Evolutionary conservation across 805 yeast species (phyloP), one percentile per base, ranked within the genome.

Genomic region (Pichia eremophila): DNA sequence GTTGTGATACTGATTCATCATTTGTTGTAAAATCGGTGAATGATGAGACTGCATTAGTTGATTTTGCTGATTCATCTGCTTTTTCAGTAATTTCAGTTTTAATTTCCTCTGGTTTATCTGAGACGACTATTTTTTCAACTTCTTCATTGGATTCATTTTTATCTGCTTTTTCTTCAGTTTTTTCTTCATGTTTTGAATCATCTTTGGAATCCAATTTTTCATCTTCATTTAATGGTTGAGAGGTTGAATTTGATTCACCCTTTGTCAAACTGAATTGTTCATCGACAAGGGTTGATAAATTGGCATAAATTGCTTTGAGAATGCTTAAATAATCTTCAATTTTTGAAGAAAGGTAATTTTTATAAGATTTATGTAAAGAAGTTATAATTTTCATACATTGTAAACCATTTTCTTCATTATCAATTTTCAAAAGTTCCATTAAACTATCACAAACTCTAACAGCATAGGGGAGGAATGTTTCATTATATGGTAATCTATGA

Each of bases 351-450:
- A 90, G 67, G 25, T 72, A 69, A 14, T 73, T 60, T 67, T 87
- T 91, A 68, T 85, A 91, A 2, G 90, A 78, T 62, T 93, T 85
- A 68, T 90, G 96, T 43, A 91, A 68, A 31, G 84, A 77, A 17
- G 97, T 87, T 44, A 90, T 73, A 47, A 88, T 82, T 61, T 87
- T 89, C 84, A 93, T 80, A 63, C 95, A 84, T 45, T 88, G 71
- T 1, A 89, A 87, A 44, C 98, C 98, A 62, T 93, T 93, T 51
- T 90, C 97, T 64, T 95, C 99, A 62, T 93, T 93, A 59, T 95
- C 99, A 15, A 68, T 71, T 18, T 75, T 78, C 49, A 91, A 69
- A 14, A 84, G 68, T 22, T 69, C 63, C 56, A 81, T 78, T 46
- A 91, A 67, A 10, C 73, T 67, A 35, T 77, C 81, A 57, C 85